These are phyloP conservation scores for Scleroderma citrinum DNA, from an alignment of 768 basidiomycete genomes.

Conservation along the genomic window DNA sequence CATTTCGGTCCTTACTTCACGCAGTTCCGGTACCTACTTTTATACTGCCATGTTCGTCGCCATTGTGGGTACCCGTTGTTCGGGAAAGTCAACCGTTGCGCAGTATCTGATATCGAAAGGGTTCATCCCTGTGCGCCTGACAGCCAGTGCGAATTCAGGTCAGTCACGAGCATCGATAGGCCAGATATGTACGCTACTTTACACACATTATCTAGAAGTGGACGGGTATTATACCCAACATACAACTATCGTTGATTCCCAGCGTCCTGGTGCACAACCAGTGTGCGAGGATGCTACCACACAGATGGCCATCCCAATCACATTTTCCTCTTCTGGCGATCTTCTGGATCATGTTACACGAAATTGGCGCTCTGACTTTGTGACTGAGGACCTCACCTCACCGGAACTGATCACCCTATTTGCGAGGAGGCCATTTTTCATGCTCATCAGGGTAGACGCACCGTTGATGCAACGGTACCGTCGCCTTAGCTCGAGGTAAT, in stretches of 20 bases:
- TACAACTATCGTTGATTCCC: no score
- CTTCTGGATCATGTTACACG: slow-evolving; percentile 73
- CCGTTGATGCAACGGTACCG: slow-evolving; percentile 66
- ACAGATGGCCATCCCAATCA: slow-evolving; percentile 1
- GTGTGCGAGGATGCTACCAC: no score
- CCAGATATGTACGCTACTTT: neutral
- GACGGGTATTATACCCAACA: no score
- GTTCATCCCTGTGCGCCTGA: slow-evolving; percentile 47
- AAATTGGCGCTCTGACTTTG: slow-evolving; percentile 76
- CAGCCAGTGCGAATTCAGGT: slow-evolving; percentile 12
- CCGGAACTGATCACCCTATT: slow-evolving; percentile 59
- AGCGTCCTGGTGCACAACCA: no score
- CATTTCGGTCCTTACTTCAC: neutral
- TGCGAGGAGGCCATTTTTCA: slow-evolving; percentile 82
- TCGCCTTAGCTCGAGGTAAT: slow-evolving; percentile 46
- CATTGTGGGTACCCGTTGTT: slow-evolving; percentile 55
- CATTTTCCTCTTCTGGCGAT: slow-evolving; percentile 42
- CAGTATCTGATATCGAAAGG: slow-evolving; percentile 55
- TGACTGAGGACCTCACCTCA: slow-evolving; percentile 67
- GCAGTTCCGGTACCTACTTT: neutral
- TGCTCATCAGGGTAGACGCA: slow-evolving; percentile 80
- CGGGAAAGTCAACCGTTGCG: slow-evolving; percentile 57
- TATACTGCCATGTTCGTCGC: slow-evolving; percentile 54
- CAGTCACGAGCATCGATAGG: neutral
- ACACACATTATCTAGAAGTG: neutral